A percentile compares a stretch with the other conserved stretches of the same genome.
These are phyloP conservation scores for Solanum hybrid DNA, from an alignment of 305 asterid genomes.

Conservation along the genomic window DNA sequence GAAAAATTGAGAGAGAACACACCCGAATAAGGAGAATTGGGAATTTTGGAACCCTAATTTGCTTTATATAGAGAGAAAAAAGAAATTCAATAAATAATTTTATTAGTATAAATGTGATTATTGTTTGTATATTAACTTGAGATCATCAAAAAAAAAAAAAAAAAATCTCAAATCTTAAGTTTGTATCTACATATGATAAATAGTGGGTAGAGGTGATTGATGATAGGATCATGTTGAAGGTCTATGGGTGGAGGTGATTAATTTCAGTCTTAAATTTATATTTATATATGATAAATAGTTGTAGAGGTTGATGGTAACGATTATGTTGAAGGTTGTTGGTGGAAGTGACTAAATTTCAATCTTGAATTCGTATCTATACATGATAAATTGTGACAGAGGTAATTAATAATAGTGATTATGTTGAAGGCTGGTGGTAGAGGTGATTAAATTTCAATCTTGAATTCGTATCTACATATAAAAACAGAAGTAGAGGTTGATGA, in stretches of 20 bases:
- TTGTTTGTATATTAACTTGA: neutral
- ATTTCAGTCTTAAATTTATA: neutral
- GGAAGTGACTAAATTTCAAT: neutral
- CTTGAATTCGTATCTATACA: no score
- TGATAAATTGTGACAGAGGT: neutral
- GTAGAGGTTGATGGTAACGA: neutral
- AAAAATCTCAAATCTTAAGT: neutral
- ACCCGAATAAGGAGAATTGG: neutral
- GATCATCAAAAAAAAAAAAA: neutral
- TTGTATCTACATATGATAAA: neutral
- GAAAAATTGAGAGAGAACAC: neutral
- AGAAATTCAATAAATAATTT: neutral
- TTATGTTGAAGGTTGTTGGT: neutral
- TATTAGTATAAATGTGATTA: neutral
- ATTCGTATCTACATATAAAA: neutral
- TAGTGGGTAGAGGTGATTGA: neutral
- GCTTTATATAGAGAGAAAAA: neutral
- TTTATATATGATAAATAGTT: no score
- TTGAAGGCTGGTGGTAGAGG: no score
- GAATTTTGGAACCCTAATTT: neutral
- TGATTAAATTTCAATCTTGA: neutral
- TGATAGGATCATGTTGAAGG: neutral
- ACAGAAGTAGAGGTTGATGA: neutral
- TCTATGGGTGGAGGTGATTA: neutral
- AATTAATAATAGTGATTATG: neutral